Evolutionary conservation across 2,329 filamentous ascomycete species (phyloP).

Genomic region (Pseudogymnoascus sp.): DNA sequence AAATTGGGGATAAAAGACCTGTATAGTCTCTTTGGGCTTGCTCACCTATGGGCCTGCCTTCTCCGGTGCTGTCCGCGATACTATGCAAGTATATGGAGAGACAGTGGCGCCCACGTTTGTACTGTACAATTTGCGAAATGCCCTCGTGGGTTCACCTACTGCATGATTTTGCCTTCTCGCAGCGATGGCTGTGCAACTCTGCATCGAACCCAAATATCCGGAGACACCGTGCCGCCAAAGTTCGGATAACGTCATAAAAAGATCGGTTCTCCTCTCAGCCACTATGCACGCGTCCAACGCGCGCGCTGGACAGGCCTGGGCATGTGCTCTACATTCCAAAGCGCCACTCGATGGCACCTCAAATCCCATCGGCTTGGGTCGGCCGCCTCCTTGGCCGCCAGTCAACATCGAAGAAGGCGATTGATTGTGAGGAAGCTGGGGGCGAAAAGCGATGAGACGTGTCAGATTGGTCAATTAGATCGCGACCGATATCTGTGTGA

Average conservation of each 20-base stretch:
- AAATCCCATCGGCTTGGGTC: not conserved
- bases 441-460: not conserved
- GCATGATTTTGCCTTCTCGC: not conserved
- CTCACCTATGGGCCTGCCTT: not conserved
- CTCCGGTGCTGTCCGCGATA: not conserved
- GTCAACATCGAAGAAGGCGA: not conserved
- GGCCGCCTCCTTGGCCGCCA: not conserved
- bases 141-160: not conserved
- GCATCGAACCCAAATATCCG: not conserved
- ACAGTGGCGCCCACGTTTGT: not conserved
- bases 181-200: not conserved
- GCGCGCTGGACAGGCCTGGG: not conserved
- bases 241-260: not conserved
- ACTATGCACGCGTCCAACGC: not conserved
- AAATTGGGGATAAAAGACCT: not conserved
- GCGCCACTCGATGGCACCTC: not conserved
- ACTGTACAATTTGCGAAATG: not conserved
- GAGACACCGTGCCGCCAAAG: not conserved
- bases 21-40: not conserved
- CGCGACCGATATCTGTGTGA: not conserved
- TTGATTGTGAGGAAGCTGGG: not conserved
- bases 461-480: slow-evolving; percentile 5
- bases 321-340: not conserved
- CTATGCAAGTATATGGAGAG: not conserved
- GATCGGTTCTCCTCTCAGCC: not conserved